Conservation (phyloP, 2,329 filamentous ascomycete species). For the Aspergillus aculeatus region DNA sequence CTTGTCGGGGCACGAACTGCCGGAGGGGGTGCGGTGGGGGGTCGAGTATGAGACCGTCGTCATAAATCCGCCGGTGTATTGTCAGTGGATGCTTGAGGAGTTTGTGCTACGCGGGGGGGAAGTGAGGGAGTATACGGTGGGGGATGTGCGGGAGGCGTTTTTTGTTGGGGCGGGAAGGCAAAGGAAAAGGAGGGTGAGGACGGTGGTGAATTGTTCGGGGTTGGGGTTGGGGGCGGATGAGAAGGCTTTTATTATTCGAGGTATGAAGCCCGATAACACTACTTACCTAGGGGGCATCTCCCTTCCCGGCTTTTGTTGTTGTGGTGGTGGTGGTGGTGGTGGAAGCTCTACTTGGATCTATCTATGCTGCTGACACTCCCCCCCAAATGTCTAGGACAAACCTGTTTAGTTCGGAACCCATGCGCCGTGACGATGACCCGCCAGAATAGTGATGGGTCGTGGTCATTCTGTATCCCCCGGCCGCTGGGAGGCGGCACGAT, state of each 20-base stretch:
- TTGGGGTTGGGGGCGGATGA: conserved; percentile 42
- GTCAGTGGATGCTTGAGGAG: conserved; percentile 40
- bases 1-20: conserved; percentile 21
- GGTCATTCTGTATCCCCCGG: conserved; percentile 63
- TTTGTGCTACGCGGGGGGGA: conserved; percentile 42
- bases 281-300: background rate
- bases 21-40: conserved; percentile 40
- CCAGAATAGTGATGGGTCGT: conserved; percentile 62
- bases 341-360: no score
- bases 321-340: no score
- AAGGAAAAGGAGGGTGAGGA: conserved; percentile 25
- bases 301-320: no score
- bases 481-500: conserved; percentile 63
- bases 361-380: no score
- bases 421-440: conserved; percentile 54
- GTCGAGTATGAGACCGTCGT: conserved; percentile 43
- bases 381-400: conserved; percentile 38
- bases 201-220: conserved; percentile 49
- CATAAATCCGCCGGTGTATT: conserved; percentile 47
- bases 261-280: conserved; percentile 22
- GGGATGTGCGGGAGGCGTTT: conserved; percentile 39
- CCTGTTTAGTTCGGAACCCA: conserved; percentile 48
- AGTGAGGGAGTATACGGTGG: conserved; percentile 28
- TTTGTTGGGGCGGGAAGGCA: conserved; percentile 19
- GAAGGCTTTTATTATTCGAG: conserved; percentile 45